Percentiles rank a stretch among this genome's conserved stretches.
Conservation (phyloP, 768 basidiomycete species). For the Dioszegia aurantiaca region DNA sequence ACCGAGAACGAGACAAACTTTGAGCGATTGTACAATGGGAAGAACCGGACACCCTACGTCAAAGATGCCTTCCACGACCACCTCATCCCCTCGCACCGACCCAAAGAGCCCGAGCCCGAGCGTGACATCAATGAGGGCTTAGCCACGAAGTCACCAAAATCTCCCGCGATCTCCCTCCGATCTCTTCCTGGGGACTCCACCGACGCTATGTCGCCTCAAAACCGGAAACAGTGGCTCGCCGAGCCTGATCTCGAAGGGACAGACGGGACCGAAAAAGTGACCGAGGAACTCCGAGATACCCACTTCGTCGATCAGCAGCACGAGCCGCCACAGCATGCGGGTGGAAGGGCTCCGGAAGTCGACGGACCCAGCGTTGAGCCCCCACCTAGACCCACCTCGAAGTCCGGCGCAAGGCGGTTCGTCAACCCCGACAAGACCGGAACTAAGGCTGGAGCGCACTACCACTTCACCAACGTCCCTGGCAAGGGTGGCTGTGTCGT, state of each 20-base stretch:
- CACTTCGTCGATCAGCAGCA: slow-evolving; percentile 16
- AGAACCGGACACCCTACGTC: slow-evolving; percentile 76
- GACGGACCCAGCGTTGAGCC: slow-evolving; percentile 55
- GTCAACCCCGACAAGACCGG: slow-evolving; percentile 83
- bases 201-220: slow-evolving; percentile 27
- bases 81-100: slow-evolving; percentile 81
- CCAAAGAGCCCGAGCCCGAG: slow-evolving; percentile 52
- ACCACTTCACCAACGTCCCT: slow-evolving; percentile 79
- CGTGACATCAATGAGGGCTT: slow-evolving; percentile 20
- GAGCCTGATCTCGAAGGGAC: neutral
- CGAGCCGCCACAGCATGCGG: slow-evolving; percentile 41
- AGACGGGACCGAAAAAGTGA: slow-evolving; percentile 17
- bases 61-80: slow-evolving; percentile 99
- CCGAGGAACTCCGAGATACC: slow-evolving; percentile 19
- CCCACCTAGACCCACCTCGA: slow-evolving; percentile 38
- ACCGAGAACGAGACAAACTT: slow-evolving; percentile 98
- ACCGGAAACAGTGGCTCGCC: slow-evolving; percentile 18
- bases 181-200: slow-evolving; percentile 25
- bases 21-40: slow-evolving; percentile 79
- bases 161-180: slow-evolving; percentile 24
- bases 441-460: slow-evolving; percentile 92
- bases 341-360: slow-evolving; percentile 42
- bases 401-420: slow-evolving; percentile 56
- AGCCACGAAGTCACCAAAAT: slow-evolving; percentile 19
- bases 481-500: slow-evolving; percentile 90